Percentiles rank a stretch among this genome's conserved stretches.
Conservation (phyloP, 176 grass and related monocot species). For the Triticum turgidum region DNA sequence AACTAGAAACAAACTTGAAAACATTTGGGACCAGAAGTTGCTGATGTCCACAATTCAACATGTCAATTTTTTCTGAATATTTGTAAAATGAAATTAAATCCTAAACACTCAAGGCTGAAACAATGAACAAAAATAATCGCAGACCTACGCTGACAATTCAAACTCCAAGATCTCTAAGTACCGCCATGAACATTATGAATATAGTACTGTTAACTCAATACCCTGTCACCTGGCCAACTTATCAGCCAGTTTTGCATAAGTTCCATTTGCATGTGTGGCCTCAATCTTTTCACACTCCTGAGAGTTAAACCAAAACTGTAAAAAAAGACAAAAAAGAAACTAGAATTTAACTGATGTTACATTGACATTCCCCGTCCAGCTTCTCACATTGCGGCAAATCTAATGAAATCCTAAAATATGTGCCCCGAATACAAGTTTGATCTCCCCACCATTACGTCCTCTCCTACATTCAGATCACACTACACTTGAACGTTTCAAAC, state of each 20-base stretch:
- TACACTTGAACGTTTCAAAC: neutral
- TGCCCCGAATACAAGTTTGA: neutral
- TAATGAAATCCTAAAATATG: neutral
- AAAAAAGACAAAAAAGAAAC: neutral
- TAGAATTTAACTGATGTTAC: neutral
- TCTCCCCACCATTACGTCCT: neutral
- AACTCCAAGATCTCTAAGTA: neutral
- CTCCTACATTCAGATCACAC: conserved; percentile 26
- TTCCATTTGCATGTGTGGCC: neutral
- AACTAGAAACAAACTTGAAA: neutral
- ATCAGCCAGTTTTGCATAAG: neutral
- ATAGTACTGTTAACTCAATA: neutral
- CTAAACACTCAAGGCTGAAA: neutral
- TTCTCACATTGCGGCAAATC: neutral
- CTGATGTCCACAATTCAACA: neutral
- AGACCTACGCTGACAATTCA: neutral
- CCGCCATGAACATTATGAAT: neutral
- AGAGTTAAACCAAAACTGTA: conserved; percentile 5
- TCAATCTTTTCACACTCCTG: neutral
- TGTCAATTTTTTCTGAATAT: neutral
- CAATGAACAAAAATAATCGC: conserved; percentile 3
- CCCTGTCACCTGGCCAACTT: neutral
- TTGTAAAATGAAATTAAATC: neutral
- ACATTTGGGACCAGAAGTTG: neutral
- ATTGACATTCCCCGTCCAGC: neutral